Evolutionary conservation across 176 grass and related monocot species (phyloP).

Genomic region (Oryza nivara): DNA sequence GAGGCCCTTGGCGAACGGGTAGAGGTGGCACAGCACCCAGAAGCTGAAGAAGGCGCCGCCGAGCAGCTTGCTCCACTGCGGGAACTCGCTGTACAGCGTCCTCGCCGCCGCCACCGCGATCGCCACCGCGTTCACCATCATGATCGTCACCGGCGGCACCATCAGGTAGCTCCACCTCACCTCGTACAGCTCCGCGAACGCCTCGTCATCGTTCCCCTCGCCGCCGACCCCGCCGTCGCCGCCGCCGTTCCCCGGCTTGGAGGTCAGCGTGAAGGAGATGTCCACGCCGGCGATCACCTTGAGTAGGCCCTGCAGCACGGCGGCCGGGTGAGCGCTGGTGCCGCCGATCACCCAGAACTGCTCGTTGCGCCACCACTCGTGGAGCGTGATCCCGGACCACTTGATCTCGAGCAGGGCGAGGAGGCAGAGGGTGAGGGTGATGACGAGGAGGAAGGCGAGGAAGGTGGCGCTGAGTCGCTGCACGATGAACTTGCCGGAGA

Average conservation of each 20-base stretch:
- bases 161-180: conserved; percentile 92
- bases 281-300: conserved; percentile 95
- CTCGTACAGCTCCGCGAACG: conserved; percentile 75
- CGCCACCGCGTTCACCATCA: conserved; percentile 89
- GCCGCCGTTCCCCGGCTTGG: conserved; percentile 52
- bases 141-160: conserved; percentile 90
- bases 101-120: conserved; percentile 64
- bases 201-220: conserved; percentile 37
- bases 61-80: conserved; percentile 90
- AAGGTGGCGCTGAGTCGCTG: conserved; percentile 74
- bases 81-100: conserved; percentile 89
- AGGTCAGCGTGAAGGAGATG: conserved; percentile 90
- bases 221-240: conserved; percentile 39
- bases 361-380: conserved; percentile 99
- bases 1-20: conserved; percentile 93
- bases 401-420: conserved; percentile 91
- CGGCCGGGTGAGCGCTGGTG: conserved; percentile 84
- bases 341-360: conserved; percentile 98
- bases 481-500: conserved; percentile 91
- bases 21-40: conserved; percentile 97
- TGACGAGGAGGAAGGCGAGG: conserved; percentile 68
- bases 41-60: conserved; percentile 96
- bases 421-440: conserved; percentile 80
- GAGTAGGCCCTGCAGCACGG: conserved; percentile 85
- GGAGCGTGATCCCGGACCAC: conserved; percentile 91